Base-by-base conservation (phyloP, 2,329 filamentous ascomycete genomes). In the Aspergillus sp. region DNA sequence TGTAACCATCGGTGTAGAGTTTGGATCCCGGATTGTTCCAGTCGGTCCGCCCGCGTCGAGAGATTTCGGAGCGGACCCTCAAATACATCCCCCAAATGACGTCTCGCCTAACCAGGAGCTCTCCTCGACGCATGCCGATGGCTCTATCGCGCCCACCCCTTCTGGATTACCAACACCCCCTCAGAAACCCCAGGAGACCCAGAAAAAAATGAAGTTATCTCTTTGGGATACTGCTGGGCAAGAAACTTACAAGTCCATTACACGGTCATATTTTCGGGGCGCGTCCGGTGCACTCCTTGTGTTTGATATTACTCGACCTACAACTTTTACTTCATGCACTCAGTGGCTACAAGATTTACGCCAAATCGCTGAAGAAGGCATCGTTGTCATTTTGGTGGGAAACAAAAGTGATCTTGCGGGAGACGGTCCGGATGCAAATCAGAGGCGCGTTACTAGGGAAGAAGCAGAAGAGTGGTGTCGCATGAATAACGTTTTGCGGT, bases 221-320 rank as follows among this genome's bases (percentile, higher is more conserved):
- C 81, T 98, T 11, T 98, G 93, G 93, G 93, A 97, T 72, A 98
- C 93, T 1, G 93, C 93, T 15, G 93, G 93, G 24, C 93, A 98
- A 75, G 93, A 98, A 79, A 96, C 92, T 12, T 98, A 98, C 81
- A 97, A 97, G 75, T 93, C 89, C 44, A 95, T 98, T 58, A 98
- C 93, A 8, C 83, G 93, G 54, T 95, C 90, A 60, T 97, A 97
- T 78, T 96, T 96, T 76, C 89, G 93, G 53, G 93, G 92, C 67
- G 87, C 88, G 39, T 86, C 83, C 0, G 88, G 88, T 32, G 88
- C 88, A 5, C 82, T 99, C 13, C 85, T 99, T 24, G 95, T 99
- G 60, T 99, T 97, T 71, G 95, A 99, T 75, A 93, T 99, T 64
- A 90, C 90, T 26, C 85, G 95, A 57, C 87, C 87, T 49, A 83